Percentiles rank a stretch among this genome's conserved stretches.
phyloP scores from a whole-genome alignment of 768 basidiomycete genomes.

The Pleurotus giganteus region DNA sequence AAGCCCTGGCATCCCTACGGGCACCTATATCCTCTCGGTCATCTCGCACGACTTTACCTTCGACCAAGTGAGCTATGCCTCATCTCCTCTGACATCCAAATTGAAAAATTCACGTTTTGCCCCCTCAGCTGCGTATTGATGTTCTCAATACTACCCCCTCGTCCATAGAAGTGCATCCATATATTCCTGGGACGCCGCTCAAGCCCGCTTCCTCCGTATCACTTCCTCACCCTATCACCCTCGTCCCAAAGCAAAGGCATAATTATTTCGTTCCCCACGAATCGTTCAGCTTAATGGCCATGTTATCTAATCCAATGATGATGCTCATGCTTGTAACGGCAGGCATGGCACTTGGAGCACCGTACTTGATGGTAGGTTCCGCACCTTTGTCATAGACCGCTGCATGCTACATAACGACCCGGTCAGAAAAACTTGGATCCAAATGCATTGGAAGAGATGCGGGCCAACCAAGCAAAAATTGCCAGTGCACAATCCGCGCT shows the following conservation, averaged over 20 bases:
- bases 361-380: slow-evolving; percentile 65
- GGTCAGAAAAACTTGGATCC: slow-evolving; percentile 78
- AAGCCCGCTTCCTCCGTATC: slow-evolving; percentile 52
- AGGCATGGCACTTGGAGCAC: slow-evolving; percentile 67
- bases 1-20: slow-evolving; percentile 69
- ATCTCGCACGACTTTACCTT: slow-evolving; percentile 65
- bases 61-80: slow-evolving; percentile 52
- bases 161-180: slow-evolving; percentile 52
- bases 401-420: slow-evolving; percentile 4
- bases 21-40: slow-evolving; percentile 70
- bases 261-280: slow-evolving; percentile 67
- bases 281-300: slow-evolving; percentile 70
- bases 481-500: slow-evolving; percentile 54
- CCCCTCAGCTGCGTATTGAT: slow-evolving; percentile 64
- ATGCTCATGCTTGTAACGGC: slow-evolving; percentile 70
- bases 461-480: slow-evolving; percentile 57
- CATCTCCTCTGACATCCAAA: slow-evolving; percentile 1
- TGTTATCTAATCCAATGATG: slow-evolving; percentile 87
- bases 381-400: background rate
- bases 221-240: slow-evolving; percentile 59
- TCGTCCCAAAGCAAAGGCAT: slow-evolving; percentile 54
- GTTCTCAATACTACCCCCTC: slow-evolving; percentile 38
- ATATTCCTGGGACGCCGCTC: slow-evolving; percentile 67
- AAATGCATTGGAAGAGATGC: slow-evolving; percentile 62
- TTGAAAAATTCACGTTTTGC: background rate